A percentile compares a stretch with the other conserved stretches of the same genome.
These are phyloP conservation scores for Cladophialophora yegresii DNA, from an alignment of 2,329 filamentous ascomycete species.

Conservation along the genomic window DNA sequence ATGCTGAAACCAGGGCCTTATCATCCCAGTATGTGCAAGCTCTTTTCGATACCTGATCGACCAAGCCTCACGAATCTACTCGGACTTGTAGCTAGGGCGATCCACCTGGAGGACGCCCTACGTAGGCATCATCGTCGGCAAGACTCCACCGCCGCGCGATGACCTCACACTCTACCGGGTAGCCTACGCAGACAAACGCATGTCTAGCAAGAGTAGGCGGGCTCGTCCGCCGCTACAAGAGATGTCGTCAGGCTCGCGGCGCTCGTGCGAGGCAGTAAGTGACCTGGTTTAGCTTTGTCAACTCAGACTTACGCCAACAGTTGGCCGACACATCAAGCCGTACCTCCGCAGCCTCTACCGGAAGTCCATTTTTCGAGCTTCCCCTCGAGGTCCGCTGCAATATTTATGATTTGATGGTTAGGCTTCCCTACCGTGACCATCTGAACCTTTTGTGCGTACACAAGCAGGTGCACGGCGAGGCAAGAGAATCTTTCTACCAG, in stretches of 20 bases:
- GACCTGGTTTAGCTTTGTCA: background rate
- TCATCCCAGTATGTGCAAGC: background rate
- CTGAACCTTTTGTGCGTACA: conserved; percentile 22
- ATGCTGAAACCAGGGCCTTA: background rate
- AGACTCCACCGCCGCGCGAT: background rate
- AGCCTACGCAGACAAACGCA: background rate
- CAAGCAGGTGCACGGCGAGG: conserved; percentile 25
- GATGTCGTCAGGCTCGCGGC: background rate
- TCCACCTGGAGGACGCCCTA: background rate
- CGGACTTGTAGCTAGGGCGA: background rate
- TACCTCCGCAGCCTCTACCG: background rate
- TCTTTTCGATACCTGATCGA: background rate
- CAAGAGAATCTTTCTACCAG: conserved; percentile 25
- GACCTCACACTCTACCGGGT: background rate
- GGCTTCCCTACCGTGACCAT: conserved; percentile 15
- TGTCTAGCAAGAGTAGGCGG: background rate
- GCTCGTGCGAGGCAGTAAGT: background rate
- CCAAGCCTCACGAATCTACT: background rate
- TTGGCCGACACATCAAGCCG: background rate
- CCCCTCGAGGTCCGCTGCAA: conserved; percentile 28
- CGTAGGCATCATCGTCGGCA: background rate
- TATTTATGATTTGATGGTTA: conserved; percentile 26
- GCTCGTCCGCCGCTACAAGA: background rate
- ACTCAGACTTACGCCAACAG: background rate
- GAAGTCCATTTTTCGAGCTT: conserved; percentile 16